Percentiles rank a stretch among this genome's conserved stretches.
Evolutionary conservation across 345 rosid species (phyloP).

Genomic region (Pistacia integerrima): DNA sequence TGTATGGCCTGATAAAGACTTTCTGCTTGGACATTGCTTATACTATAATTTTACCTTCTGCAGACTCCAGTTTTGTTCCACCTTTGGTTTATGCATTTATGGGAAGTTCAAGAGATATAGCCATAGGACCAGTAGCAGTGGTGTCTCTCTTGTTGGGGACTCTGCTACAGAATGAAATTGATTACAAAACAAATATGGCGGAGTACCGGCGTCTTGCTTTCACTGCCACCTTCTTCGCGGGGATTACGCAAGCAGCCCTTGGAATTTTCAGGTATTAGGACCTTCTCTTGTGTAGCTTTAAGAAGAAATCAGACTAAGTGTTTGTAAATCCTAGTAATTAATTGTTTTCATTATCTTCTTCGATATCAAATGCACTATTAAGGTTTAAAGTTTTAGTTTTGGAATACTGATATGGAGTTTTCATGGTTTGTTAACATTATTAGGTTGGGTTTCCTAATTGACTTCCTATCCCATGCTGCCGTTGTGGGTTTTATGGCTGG

Average conservation of each 20-base stretch:
- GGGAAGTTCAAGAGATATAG: conserved; percentile 99
- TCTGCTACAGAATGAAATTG: conserved; percentile 72
- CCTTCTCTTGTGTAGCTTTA: background rate
- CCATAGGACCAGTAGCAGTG: conserved; percentile 98
- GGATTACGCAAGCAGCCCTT: conserved; percentile 78
- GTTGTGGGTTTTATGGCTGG: conserved; percentile 97
- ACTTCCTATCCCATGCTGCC: conserved; percentile 95
- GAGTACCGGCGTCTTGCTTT: conserved; percentile 82
- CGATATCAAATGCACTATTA: background rate
- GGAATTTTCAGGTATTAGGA: conserved; percentile 34
- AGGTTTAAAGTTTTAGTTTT: background rate
- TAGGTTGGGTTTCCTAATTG: conserved; percentile 94
- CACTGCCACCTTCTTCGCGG: conserved; percentile 93
- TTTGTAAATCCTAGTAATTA: background rate
- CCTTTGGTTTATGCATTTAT: conserved; percentile 90
- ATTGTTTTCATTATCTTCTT: background rate
- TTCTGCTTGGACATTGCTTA: conserved; percentile 11
- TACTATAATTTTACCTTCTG: conserved; percentile 7
- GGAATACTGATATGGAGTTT: no score
- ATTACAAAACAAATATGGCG: conserved; percentile 41
- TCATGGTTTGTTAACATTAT: conserved; percentile 5
- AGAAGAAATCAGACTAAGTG: background rate
- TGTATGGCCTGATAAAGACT: background rate
- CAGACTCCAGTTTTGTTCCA: conserved; percentile 95
- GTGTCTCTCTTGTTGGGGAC: conserved; percentile 87